Conservation (phyloP, 352 stramenopile genomes). For the Peronosclerospora sorghi region DNA sequence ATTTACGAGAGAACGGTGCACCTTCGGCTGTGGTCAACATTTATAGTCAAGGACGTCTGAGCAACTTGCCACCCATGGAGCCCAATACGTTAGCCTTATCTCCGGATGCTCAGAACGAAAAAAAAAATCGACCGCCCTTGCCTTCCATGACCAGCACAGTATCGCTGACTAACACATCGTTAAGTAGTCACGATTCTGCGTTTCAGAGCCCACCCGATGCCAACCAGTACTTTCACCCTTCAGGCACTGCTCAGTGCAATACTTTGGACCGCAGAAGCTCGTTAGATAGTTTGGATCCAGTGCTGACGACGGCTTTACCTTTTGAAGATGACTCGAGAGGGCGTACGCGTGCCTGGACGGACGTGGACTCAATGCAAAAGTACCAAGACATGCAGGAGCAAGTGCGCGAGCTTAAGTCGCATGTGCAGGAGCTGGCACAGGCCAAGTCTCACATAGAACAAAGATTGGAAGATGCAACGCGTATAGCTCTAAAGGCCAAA, state of each 20-base stretch:
- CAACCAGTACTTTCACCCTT: slow-evolving; percentile 15
- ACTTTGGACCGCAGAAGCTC: slow-evolving; percentile 8
- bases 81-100: slow-evolving; percentile 20
- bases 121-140: slow-evolving; percentile 15
- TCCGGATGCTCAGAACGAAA: slow-evolving; percentile 7
- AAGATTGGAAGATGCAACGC: slow-evolving; percentile 30
- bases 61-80: slow-evolving; percentile 20
- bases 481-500: slow-evolving; percentile 16
- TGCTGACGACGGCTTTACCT: slow-evolving; percentile 15
- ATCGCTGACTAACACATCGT: slow-evolving; percentile 21
- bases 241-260: slow-evolving; percentile 8
- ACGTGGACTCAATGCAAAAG: slow-evolving; percentile 42
- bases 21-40: slow-evolving; percentile 73
- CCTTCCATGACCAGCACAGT: slow-evolving; percentile 27
- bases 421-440: slow-evolving; percentile 49
- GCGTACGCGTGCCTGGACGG: slow-evolving; percentile 53
- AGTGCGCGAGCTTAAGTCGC: slow-evolving; percentile 52
- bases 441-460: slow-evolving; percentile 44
- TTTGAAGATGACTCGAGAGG: slow-evolving; percentile 24
- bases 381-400: slow-evolving; percentile 55
- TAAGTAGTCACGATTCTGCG: slow-evolving; percentile 17
- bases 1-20: slow-evolving; percentile 60
- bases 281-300: slow-evolving; percentile 6
- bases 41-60: slow-evolving; percentile 27
- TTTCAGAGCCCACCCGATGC: slow-evolving; percentile 23